Evolutionary conservation across 148 eudicot genomes (phyloP), one percentile per base, ranked within the genome.

Genomic region (Chenopodium formosanum): DNA sequence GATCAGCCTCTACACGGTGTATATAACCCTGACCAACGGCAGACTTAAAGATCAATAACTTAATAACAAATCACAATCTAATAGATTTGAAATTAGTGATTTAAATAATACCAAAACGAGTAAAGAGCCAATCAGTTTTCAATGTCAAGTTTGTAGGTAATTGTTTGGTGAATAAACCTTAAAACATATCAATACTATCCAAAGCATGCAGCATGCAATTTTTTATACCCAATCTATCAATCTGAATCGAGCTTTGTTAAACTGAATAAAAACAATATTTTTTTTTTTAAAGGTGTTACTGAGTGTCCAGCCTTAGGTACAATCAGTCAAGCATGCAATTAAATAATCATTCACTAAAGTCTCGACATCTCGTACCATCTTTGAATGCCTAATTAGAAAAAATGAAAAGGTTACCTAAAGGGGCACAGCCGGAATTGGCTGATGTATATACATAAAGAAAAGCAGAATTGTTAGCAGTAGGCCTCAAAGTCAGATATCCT

Each of bases 1-100:
- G 98, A 86, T 96, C 99, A 76, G 99, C 97, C 89, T 94, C 99
- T 75, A 96, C 94, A 52, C 97, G 92, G 83, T 90, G 89, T 71
- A 96, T 88, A 83, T 58, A 89, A 81, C 99, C 99, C 99, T 96
- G 87, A 76, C 27, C 76, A 88, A 62, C 44, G 77, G 60, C 68
- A 76, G 53, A 76, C 44, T 58, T 68, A 17, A 37, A 71, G n/a
- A 27, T 79, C 34, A 69, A 79, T 65, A 11, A 53, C 31, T 37
- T 71, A 40, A 70, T 11, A 69, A 73, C 56, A 69, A 11, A 58
- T 10, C 40, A 77, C 67, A 60, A 37, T 76, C 29, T 77, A 72
- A 82, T 50, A 50, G 53, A 9, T 50, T 50, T 50, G 47, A 46
- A 9, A 29, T 69, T 48, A 48, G 78, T 7, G 14, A 53, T 31